These are phyloP conservation scores for Ogataea hybrid DNA, from an alignment of 1,139 yeast genomes.

Conservation along the genomic window DNA sequence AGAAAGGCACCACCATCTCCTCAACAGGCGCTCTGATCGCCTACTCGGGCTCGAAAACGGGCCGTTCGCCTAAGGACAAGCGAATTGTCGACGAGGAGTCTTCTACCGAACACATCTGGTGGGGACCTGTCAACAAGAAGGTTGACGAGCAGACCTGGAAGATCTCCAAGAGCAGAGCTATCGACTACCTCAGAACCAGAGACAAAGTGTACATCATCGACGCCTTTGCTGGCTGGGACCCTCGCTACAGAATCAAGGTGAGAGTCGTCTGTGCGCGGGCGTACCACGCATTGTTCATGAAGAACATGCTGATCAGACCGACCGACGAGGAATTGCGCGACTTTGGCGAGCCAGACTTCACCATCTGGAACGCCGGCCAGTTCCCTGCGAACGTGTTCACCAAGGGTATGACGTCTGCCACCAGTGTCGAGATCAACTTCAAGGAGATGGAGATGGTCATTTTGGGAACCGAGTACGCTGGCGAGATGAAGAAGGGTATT, in stretches of 20 bases:
- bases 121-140: conserved; percentile 99
- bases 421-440: conserved; percentile 95
- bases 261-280: conserved; percentile 98
- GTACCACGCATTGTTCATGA: conserved; percentile 97
- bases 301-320: conserved; percentile 97
- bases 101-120: conserved; percentile 86
- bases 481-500: conserved; percentile 99
- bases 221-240: conserved; percentile 99
- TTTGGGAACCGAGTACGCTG: conserved; percentile 97
- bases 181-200: conserved; percentile 95
- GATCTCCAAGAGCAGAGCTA: conserved; percentile 94
- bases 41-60: conserved; percentile 93
- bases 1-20: conserved; percentile 88
- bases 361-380: conserved; percentile 98
- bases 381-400: conserved; percentile 98
- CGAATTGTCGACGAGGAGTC: conserved; percentile 95
- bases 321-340: conserved; percentile 81
- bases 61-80: conserved; percentile 98
- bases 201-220: conserved; percentile 93
- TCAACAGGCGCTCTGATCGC: conserved; percentile 96
- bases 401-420: conserved; percentile 95
- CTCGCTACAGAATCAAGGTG: conserved; percentile 94
- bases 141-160: conserved; percentile 95
- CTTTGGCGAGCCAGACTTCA: conserved; percentile 97
- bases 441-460: conserved; percentile 99